These are phyloP conservation scores for Candida koratica DNA, from an alignment of 805 yeast genomes.

Conservation along the genomic window DNA sequence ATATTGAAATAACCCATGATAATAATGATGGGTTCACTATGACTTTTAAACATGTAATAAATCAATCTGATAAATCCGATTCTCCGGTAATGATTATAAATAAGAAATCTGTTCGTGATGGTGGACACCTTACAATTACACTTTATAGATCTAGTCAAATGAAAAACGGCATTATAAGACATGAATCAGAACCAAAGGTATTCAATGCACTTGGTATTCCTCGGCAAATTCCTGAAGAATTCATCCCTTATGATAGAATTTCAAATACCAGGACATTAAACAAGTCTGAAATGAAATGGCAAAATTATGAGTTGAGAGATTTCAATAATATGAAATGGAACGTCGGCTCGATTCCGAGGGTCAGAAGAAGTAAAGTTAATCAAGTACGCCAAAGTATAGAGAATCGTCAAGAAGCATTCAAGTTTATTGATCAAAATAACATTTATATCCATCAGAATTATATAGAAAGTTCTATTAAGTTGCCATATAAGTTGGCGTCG, in stretches of 20 bases:
- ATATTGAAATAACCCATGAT: slow-evolving; percentile 36
- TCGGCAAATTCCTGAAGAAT: slow-evolving; percentile 19
- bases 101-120: slow-evolving; percentile 23
- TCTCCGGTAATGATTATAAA: slow-evolving; percentile 28
- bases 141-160: slow-evolving; percentile 18
- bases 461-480: slow-evolving; percentile 14
- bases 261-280: slow-evolving; percentile 10
- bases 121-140: slow-evolving; percentile 26
- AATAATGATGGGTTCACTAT: slow-evolving; percentile 23
- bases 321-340: slow-evolving; percentile 28
- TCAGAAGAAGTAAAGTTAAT: slow-evolving; percentile 26
- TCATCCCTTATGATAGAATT: slow-evolving; percentile 20
- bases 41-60: slow-evolving; percentile 21
- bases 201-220: slow-evolving; percentile 27
- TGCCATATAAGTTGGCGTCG: slow-evolving; percentile 11
- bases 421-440: slow-evolving; percentile 31
- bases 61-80: slow-evolving; percentile 16
- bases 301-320: slow-evolving; percentile 29
- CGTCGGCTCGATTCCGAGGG: slow-evolving; percentile 46
- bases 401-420: slow-evolving; percentile 16
- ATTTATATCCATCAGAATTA: slow-evolving; percentile 37
- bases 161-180: slow-evolving; percentile 11
- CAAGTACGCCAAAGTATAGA: slow-evolving; percentile 20
- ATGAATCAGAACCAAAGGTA: slow-evolving; percentile 8
- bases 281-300: slow-evolving; percentile 12